Conservation (phyloP, 108 stramenopile genomes). For the Pseudonitzschia multiseries region DNA sequence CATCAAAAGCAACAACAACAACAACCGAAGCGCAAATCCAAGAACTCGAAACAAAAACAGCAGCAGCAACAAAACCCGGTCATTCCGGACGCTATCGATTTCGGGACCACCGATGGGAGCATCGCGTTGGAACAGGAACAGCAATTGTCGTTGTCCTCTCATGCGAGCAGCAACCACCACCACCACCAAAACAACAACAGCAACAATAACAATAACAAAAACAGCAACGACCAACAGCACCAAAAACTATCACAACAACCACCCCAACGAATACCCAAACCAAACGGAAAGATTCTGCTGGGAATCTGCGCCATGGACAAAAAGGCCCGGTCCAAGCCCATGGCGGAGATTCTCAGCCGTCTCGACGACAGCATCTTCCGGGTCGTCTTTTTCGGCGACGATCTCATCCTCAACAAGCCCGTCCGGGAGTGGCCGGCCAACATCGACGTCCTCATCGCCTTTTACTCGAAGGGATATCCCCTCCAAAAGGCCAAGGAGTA, state of each 20-base stretch:
- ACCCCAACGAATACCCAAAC: too few species aligned
- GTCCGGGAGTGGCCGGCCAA: conserved; percentile 90
- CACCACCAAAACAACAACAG: too few species aligned
- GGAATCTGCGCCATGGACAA: conserved; percentile 99
- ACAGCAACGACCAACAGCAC: too few species aligned
- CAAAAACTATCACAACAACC: too few species aligned
- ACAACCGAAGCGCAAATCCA: too few species aligned
- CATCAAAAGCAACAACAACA: too few species aligned
- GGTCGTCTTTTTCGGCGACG: conserved; percentile 93
- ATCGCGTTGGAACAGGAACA: not conserved
- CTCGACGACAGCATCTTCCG: conserved; percentile 76
- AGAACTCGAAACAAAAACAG: not conserved
- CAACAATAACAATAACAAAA: too few species aligned
- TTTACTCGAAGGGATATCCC: conserved; percentile 93
- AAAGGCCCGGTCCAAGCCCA: conserved; percentile 93
- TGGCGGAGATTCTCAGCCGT: conserved; percentile 94
- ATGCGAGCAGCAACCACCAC: too few species aligned
- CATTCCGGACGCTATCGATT: not conserved
- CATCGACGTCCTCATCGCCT: conserved; percentile 94
- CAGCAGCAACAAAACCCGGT: not conserved
- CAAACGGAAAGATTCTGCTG: conserved; percentile 65
- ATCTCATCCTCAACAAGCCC: conserved; percentile 81
- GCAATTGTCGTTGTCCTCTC: too few species aligned
- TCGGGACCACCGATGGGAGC: not conserved
- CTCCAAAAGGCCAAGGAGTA: conserved; percentile 92